A percentile compares a stretch with the other conserved stretches of the same genome.
Evolutionary conservation across 495 filamentous ascomycete species (phyloP).

Genomic region (Eremomyces bilateralis): DNA sequence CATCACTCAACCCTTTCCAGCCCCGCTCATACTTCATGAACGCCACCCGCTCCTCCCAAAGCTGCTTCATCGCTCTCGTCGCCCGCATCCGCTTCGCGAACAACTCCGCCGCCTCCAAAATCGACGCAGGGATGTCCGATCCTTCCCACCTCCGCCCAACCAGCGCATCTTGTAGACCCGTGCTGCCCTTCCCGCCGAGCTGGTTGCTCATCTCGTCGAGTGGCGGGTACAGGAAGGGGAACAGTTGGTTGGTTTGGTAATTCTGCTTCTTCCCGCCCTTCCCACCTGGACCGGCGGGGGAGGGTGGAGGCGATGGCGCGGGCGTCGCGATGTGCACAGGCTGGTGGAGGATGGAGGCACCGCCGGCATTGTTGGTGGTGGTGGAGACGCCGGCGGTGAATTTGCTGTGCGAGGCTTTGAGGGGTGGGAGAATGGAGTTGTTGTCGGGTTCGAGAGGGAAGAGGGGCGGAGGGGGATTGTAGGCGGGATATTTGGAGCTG

Average conservation of each 20-base stretch:
- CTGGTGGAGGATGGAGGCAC: constrained; percentile 75
- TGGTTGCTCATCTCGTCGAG: constrained; percentile 62
- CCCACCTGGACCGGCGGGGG: constrained; percentile 64
- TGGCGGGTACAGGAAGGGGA: constrained; percentile 92
- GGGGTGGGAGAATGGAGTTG: constrained; percentile 70
- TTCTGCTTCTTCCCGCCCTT: constrained; percentile 97
- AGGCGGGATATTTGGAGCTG: constrained; percentile 95
- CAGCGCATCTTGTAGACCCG: constrained; percentile 49
- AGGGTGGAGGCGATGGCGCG: constrained; percentile 89
- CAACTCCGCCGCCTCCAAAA: constrained; percentile 83
- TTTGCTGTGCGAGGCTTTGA: constrained; percentile 35
- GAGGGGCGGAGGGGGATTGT: constrained; percentile 64
- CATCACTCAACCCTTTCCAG: constrained; percentile 25
- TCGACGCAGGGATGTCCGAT: constrained; percentile 74
- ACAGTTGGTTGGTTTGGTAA: constrained; percentile 97
- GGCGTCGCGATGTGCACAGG: constrained; percentile 96
- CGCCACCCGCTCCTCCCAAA: constrained; percentile 82
- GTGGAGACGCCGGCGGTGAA: constrained; percentile 26
- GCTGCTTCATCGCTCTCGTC: constrained; percentile 71
- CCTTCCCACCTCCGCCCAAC: constrained; percentile 74
- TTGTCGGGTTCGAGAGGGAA: constrained; percentile 78
- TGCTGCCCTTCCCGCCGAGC: constrained; percentile 66
- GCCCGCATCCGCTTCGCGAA: constrained; percentile 78
- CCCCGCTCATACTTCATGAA: constrained; percentile 84
- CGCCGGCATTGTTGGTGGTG: constrained; percentile 19